These are phyloP conservation scores for Spiromyces aspiralis DNA, from an alignment of 371 early-diverging fungal genomes.

Conservation along the genomic window DNA sequence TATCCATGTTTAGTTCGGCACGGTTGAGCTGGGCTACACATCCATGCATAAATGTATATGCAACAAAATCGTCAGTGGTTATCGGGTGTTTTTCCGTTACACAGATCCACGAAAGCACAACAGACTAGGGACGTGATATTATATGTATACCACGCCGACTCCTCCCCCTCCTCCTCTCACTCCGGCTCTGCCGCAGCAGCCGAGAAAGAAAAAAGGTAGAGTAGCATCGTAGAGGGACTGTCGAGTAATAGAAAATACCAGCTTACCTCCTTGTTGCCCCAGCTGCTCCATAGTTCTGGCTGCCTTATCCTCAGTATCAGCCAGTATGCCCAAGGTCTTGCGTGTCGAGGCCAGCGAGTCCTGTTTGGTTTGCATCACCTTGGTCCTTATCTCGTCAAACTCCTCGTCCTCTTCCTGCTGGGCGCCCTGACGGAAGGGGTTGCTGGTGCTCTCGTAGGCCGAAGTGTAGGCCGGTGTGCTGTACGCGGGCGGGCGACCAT, in stretches of 20 bases:
- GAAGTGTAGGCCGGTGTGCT: not conserved
- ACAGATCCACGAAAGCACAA: too few relatives aligned
- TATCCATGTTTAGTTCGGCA: slow-evolving; percentile 52
- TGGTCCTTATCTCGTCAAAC: slow-evolving; percentile 36
- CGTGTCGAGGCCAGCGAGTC: slow-evolving; percentile 59
- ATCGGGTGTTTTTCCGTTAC: too few relatives aligned
- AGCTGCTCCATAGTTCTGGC: slow-evolving; percentile 44
- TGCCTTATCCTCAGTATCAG: slow-evolving; percentile 46
- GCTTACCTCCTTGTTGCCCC: slow-evolving; percentile 24
- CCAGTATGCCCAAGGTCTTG: slow-evolving; percentile 44
- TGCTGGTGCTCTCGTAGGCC: not conserved
- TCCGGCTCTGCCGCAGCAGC: too few relatives aligned
- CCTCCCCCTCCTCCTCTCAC: too few relatives aligned
- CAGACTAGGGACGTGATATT: too few relatives aligned
- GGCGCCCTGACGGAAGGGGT: not conserved
- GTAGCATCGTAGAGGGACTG: not conserved
- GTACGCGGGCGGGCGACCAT: too few relatives aligned
- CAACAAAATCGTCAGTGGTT: too few relatives aligned
- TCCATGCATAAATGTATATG: not conserved
- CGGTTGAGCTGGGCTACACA: slow-evolving; percentile 49
- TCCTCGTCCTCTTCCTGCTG: slow-evolving; percentile 39
- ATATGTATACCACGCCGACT: too few relatives aligned
- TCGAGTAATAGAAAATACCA: not conserved
- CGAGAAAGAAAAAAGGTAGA: not conserved
- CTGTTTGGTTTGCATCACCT: slow-evolving; percentile 49